Evolutionary conservation across 495 filamentous ascomycete genomes (phyloP), one percentile per base, ranked within the genome.

Genomic region (Bombardia bombarda): DNA sequence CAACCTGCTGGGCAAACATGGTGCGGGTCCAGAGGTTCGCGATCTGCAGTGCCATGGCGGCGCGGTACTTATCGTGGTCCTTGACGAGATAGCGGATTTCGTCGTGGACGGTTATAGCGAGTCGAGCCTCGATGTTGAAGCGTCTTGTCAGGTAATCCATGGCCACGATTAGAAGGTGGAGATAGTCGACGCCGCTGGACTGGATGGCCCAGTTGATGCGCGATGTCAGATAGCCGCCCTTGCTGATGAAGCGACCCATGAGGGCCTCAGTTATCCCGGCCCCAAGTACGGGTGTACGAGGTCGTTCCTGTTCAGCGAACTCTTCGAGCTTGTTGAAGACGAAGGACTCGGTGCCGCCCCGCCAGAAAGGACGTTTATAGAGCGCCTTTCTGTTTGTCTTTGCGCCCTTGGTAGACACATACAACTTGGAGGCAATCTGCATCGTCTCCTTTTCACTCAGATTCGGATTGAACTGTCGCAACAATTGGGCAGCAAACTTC

Each of bases 191-290:
- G 23, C 92, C 92, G 7, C 86, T 92, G 2, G 88, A 95, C 52
- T 99, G 92, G 49, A 99, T 96, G 16, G 92, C 92, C 92, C 92
- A 99, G 58, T 99, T 99, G 67, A 99, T 95, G 14, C 92, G 80
- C 25, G 85, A 92, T 2, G 93, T 93, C 69, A 99, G 84, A 66
- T 90, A 99, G 35, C 83, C 87, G 22, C 90, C 90, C 53, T 84
- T 89, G 61, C 78, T 88, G 51, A 97, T 79, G 56, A 82, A 93
- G 24, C 86, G 80, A 32, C 80, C 72, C 81, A 90, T 88, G 13
- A 99, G 69, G 0, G 92, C 92, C 60, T 97, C 90, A 0, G 92
- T 99, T 56, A 99, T 97, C 9, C 92, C 90, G 13, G 92, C 92
- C 10, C 84, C 93, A n/a, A 99, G 72, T 12, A 95, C 87, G 0